A percentile compares a stretch with the other conserved stretches of the same genome.
Conservation (phyloP, 176 grass and related monocot species). For the Tillandsia leiboldiana region DNA sequence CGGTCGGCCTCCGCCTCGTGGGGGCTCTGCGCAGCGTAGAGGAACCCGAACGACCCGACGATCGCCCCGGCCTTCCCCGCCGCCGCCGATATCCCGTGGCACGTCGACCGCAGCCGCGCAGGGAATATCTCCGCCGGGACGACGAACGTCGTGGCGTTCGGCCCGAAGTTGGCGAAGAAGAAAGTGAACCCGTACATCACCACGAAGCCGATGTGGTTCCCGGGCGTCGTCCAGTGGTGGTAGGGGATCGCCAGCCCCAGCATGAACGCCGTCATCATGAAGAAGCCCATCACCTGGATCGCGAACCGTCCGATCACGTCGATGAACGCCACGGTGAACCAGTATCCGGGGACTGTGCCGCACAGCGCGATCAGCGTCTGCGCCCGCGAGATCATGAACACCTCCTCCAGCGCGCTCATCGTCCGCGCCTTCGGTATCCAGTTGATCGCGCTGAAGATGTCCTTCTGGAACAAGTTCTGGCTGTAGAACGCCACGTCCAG, state of each 20-base stretch:
- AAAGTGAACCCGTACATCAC: constrained; percentile 49
- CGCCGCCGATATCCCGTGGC: constrained; percentile 43
- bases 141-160: constrained; percentile 58
- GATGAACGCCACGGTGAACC: constrained; percentile 48
- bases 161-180: constrained; percentile 74
- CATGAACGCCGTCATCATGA: constrained; percentile 53
- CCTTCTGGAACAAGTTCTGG: constrained; percentile 64
- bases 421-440: constrained; percentile 16
- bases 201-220: constrained; percentile 25
- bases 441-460: constrained; percentile 33
- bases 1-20: background rate
- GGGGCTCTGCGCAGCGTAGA: constrained; percentile 36
- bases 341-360: constrained; percentile 44
- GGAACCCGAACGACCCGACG: constrained; percentile 22
- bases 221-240: constrained; percentile 23
- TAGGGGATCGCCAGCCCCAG: constrained; percentile 51
- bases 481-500: constrained; percentile 71
- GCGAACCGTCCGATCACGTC: constrained; percentile 33
- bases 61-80: constrained; percentile 40
- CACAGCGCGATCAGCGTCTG: constrained; percentile 29
- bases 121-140: constrained; percentile 49
- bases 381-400: constrained; percentile 26
- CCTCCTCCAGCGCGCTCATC: constrained; percentile 38
- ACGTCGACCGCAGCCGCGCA: constrained; percentile 38
- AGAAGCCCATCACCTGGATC: constrained; percentile 43